These are phyloP conservation scores for Mentha longifolia DNA, from an alignment of 257 asterid species.

Conservation along the genomic window DNA sequence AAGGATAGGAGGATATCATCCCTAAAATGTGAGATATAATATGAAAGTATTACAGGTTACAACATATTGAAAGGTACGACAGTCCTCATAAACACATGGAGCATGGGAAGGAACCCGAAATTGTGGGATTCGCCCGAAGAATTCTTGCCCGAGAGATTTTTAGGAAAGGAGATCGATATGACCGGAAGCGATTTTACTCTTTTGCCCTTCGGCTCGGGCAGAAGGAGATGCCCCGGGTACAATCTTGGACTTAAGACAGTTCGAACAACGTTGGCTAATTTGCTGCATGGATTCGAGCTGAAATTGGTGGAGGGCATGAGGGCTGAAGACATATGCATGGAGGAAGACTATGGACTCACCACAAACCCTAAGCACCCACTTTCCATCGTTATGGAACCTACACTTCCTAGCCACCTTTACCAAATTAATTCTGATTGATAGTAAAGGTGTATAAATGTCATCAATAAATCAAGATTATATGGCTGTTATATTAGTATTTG, in stretches of 20 bases:
- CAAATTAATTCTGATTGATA: too few relatives aligned
- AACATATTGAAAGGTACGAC: constrained; percentile 39
- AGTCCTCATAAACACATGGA: constrained; percentile 37
- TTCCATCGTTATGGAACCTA: too few relatives aligned
- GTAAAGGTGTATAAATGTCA: too few relatives aligned
- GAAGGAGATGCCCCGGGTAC: constrained; percentile 37
- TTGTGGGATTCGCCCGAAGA: constrained; percentile 38
- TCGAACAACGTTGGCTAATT: constrained; percentile 44
- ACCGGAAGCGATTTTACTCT: constrained; percentile 33
- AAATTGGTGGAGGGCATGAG: constrained; percentile 34
- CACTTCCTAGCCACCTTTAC: too few relatives aligned
- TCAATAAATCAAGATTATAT: too few relatives aligned
- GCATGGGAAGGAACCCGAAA: constrained; percentile 39
- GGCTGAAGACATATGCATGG: too few relatives aligned
- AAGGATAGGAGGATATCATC: too few relatives aligned
- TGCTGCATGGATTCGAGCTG: constrained; percentile 43
- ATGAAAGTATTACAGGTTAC: too few relatives aligned
- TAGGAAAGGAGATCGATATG: constrained; percentile 31
- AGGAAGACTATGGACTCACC: too few relatives aligned
- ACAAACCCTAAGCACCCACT: too few relatives aligned
- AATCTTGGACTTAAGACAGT: constrained; percentile 39
- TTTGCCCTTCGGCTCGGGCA: constrained; percentile 45
- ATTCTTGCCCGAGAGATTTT: constrained; percentile 44
- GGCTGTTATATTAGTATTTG: too few relatives aligned
- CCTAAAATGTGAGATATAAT: too few relatives aligned